phyloP scores from a whole-genome alignment of 2,329 filamentous ascomycete genomes.

The Fusarium buharicum region DNA sequence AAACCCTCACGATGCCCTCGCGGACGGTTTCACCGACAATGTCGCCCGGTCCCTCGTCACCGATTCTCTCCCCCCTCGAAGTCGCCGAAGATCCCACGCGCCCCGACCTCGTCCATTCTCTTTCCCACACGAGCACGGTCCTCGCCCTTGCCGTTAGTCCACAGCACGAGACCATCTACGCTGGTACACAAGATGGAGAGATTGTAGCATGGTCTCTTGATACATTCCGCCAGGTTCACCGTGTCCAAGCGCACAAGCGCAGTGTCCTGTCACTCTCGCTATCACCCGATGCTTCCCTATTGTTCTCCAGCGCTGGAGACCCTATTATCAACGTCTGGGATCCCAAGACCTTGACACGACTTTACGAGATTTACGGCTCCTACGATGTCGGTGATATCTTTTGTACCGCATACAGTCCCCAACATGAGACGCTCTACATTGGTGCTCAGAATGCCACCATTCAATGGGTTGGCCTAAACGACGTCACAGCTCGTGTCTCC shows the following conservation, averaged over 20 bases:
- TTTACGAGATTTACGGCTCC: conserved; percentile 91
- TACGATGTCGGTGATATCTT: conserved; percentile 97
- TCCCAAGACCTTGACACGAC: conserved; percentile 76
- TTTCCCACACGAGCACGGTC: conserved; percentile 81
- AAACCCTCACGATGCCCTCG: conserved; percentile 40
- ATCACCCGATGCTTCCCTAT: conserved; percentile 75
- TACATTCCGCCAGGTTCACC: conserved; percentile 82
- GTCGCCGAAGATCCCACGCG: conserved; percentile 40
- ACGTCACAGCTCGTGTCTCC: conserved; percentile 67
- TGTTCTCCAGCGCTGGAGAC: conserved; percentile 94
- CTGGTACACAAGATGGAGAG: conserved; percentile 92
- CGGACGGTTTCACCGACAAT: conserved; percentile 39
- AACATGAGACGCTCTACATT: conserved; percentile 84
- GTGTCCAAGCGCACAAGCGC: conserved; percentile 88
- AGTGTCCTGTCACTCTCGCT: conserved; percentile 89
- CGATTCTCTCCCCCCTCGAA: conserved; percentile 42
- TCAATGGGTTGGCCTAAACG: conserved; percentile 86
- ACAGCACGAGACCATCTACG: conserved; percentile 82
- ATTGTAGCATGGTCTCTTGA: conserved; percentile 91
- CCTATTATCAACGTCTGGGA: conserved; percentile 96
- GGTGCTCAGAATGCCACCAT: conserved; percentile 95
- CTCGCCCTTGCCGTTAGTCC: conserved; percentile 85
- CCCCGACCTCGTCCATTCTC: conserved; percentile 77
- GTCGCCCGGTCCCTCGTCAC: conserved; percentile 38
- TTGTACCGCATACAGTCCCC: conserved; percentile 86